Evolutionary conservation across 495 filamentous ascomycete species (phyloP).

Genomic region (Penicilliopsis zonata): DNA sequence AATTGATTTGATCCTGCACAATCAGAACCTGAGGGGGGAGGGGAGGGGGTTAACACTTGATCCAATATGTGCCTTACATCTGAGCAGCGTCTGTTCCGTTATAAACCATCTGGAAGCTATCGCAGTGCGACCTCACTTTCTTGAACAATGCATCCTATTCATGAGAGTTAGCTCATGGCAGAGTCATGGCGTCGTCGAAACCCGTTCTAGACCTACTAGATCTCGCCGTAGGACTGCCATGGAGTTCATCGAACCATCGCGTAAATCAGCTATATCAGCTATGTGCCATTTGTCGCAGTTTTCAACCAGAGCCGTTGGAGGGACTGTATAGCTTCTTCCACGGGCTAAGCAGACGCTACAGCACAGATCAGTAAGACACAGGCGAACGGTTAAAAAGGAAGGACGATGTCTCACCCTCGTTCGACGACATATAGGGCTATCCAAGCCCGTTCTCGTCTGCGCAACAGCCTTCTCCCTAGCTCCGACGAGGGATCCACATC

Average conservation of each 20-base stretch:
- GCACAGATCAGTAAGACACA: conserved; percentile 4
- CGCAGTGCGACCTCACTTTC: conserved; percentile 49
- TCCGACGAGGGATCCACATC: conserved; percentile 48
- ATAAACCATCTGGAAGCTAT: conserved; percentile 38
- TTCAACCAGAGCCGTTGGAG: conserved; percentile 48
- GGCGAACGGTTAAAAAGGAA: background rate
- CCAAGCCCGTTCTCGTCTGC: conserved; percentile 57
- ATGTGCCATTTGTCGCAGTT: conserved; percentile 58
- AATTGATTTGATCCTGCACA: conserved; percentile 41
- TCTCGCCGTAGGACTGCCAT: conserved; percentile 57
- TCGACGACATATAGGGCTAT: conserved; percentile 63
- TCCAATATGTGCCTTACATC: conserved; percentile 24
- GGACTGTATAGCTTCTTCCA: conserved; percentile 55
- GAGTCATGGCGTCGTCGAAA: background rate
- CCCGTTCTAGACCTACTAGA: conserved; percentile 41
- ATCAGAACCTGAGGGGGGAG: conserved; percentile 2
- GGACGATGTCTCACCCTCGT: conserved; percentile 38
- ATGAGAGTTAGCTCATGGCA: conserved; percentile 1
- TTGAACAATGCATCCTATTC: conserved; percentile 46
- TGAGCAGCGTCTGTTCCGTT: conserved; percentile 43
- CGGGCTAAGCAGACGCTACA: conserved; percentile 54
- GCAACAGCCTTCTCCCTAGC: conserved; percentile 44
- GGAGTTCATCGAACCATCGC: conserved; percentile 56
- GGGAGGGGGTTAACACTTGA: background rate
- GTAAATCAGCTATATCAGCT: conserved; percentile 47